Evolutionary conservation across 2,329 filamentous ascomycete genomes (phyloP).

Genomic region (Myrmaecium sp.): DNA sequence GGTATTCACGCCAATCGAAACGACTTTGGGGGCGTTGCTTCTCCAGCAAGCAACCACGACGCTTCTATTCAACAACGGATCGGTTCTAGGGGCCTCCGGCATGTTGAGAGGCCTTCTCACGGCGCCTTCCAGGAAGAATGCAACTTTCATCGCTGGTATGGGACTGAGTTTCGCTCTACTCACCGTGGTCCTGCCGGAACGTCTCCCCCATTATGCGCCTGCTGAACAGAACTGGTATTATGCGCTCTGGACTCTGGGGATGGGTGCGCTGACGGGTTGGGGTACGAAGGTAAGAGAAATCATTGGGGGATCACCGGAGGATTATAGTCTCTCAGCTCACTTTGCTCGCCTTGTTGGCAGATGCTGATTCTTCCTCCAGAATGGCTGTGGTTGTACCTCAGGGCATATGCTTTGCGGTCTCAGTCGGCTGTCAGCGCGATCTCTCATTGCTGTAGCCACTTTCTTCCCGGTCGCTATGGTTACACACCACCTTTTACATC

Average conservation of each 20-base stretch:
- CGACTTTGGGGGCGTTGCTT: conserved; percentile 32
- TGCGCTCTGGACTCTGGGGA: conserved; percentile 21
- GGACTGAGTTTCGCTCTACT: conserved; percentile 26
- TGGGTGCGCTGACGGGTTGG: conserved; percentile 31
- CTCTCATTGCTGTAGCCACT: conserved; percentile 25
- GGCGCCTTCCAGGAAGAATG: conserved; percentile 22
- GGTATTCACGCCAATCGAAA: conserved; percentile 38
- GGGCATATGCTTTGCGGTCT: conserved; percentile 40
- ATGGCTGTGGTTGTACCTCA: conserved; percentile 34
- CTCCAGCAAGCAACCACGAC: conserved; percentile 33
- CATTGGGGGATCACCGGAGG: background rate
- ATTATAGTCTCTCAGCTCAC: conserved; percentile 4
- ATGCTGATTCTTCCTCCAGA: conserved; percentile 12
- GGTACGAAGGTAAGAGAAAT: conserved; percentile 30
- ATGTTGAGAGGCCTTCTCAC: conserved; percentile 26
- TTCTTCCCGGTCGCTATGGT: conserved; percentile 18
- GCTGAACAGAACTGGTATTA: conserved; percentile 17
- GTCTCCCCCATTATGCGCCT: conserved; percentile 27
- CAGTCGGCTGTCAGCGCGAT: conserved; percentile 31
- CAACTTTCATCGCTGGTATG: conserved; percentile 30
- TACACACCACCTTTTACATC: conserved; percentile 22
- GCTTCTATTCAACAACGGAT: conserved; percentile 34
- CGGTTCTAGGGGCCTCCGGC: conserved; percentile 33
- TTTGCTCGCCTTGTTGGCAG: background rate
- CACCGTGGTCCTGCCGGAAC: conserved; percentile 24